Evolutionary conservation across 2,329 filamentous ascomycete species (phyloP).

Genomic region (Hypoxylon sp.): DNA sequence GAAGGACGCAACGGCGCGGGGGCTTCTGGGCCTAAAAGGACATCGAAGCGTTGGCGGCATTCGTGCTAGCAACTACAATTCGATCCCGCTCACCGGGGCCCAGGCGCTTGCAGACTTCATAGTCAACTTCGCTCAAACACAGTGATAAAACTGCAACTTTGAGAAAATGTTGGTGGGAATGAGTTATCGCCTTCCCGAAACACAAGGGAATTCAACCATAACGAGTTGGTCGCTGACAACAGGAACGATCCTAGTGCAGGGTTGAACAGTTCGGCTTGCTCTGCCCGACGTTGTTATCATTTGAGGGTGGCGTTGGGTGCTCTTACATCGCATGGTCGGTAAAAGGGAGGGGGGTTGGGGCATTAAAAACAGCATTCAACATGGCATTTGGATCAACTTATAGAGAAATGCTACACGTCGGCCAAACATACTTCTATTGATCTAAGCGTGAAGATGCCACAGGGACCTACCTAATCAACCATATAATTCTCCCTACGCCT

Average conservation of each 20-base stretch:
- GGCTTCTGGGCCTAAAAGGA: slow-evolving; percentile 86
- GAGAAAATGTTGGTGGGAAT: not conserved
- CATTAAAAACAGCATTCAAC: slow-evolving; percentile 36
- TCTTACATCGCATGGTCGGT: slow-evolving; percentile 8
- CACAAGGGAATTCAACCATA: not conserved
- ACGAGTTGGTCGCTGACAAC: not conserved
- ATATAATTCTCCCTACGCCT: slow-evolving; percentile 23
- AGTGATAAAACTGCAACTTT: slow-evolving; percentile 40
- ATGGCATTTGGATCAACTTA: slow-evolving; percentile 22
- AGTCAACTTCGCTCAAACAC: slow-evolving; percentile 60
- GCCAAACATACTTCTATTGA: slow-evolving; percentile 26
- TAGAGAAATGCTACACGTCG: slow-evolving; percentile 20
- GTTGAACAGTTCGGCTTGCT: not conserved
- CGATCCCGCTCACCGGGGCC: slow-evolving; percentile 75
- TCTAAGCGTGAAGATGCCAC: slow-evolving; percentile 9
- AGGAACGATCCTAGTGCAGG: not conserved
- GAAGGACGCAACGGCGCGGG: slow-evolving; percentile 73
- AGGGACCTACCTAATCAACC: not conserved
- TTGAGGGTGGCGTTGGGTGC: slow-evolving; percentile 20
- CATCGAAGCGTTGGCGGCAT: slow-evolving; percentile 90
- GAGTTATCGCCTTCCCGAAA: not conserved
- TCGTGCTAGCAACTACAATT: slow-evolving; percentile 90
- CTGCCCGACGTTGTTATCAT: not conserved
- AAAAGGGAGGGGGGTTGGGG: too few relatives aligned
- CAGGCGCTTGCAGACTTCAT: slow-evolving; percentile 77